Base-by-base conservation (phyloP, 225 moss, liverwort and hornwort species). In the Thuidium tamariscinum region DNA sequence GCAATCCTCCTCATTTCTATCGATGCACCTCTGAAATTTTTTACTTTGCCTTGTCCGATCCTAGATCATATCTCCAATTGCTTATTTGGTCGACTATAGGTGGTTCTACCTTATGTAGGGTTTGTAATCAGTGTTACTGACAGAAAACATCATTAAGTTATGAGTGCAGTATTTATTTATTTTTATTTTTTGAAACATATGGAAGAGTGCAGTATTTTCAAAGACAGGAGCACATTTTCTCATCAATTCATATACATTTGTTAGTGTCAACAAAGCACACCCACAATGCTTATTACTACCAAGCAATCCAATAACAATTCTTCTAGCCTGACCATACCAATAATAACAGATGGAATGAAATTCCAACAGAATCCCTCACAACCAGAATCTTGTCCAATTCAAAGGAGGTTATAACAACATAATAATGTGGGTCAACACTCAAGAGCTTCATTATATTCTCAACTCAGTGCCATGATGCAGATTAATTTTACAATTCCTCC, bases 361-460 rank as follows among this genome's bases (percentile, higher is more conserved):
- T 44, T 46, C 71, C 44, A n/a, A n/a, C n/a, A n/a, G n/a, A n/a
- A n/a, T n/a, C n/a, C n/a, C n/a, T n/a, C n/a, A n/a, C n/a, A n/a
- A n/a, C n/a, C n/a, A n/a, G n/a, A n/a, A n/a, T n/a, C n/a, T n/a
- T n/a, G n/a, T n/a, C n/a, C 27, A 42, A 44, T 44, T 21, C 16
- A 18, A 29, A 46, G 46, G 17, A 44, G 29, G 5, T 27, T 17
- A 16, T 27, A 29, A 68, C 14, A 39, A 44, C 44, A 44, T 71
- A 10, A 71, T 49, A 21, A 74, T 51, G 10, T 29, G 30, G 30
- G 46, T 46, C 1, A 0, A 72, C 46, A 39, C 46, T 72, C 9
- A 0, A 16, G 27, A 42, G 68, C 7, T 1, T 2, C 16, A 17
- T 10, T n/a, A n/a, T n/a, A n/a, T n/a, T n/a, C n/a, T n/a, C n/a